phyloP scores from a whole-genome alignment of 1,139 yeast genomes.

The Blastobotrys raffinosifermentans region DNA sequence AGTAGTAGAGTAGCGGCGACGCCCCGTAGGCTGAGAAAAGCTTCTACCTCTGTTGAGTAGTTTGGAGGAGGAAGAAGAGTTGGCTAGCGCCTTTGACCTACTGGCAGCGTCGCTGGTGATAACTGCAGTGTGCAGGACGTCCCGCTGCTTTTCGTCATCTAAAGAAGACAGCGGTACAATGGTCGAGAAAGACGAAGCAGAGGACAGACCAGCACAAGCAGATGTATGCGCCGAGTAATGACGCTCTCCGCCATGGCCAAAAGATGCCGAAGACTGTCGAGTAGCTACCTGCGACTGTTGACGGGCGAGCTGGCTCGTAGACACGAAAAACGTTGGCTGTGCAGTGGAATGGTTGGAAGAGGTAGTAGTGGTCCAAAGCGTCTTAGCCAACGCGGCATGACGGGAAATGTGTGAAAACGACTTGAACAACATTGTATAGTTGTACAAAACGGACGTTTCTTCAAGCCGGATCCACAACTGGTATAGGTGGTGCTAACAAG shows the following conservation, averaged over 20 bases:
- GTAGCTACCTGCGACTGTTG: constrained; percentile 35
- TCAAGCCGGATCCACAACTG: too few species aligned
- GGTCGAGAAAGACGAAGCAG: constrained; percentile 20
- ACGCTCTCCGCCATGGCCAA: constrained; percentile 14
- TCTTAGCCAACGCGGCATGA: constrained; percentile 33
- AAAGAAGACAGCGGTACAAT: constrained; percentile 27
- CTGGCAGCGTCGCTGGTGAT: background rate
- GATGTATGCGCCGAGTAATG: constrained; percentile 18
- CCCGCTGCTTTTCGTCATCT: constrained; percentile 30
- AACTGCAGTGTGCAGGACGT: constrained; percentile 12
- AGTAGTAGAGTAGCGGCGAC: background rate
- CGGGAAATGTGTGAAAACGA: constrained; percentile 34
- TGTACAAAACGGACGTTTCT: too few species aligned
- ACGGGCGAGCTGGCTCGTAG: constrained; percentile 36
- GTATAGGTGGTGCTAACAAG: too few species aligned
- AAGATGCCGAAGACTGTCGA: constrained; percentile 16
- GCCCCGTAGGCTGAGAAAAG: background rate
- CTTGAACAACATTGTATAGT: constrained; percentile 36
- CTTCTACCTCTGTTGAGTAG: background rate
- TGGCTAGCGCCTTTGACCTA: background rate
- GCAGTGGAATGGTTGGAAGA: constrained; percentile 19
- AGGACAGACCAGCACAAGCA: constrained; percentile 14
- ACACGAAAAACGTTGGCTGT: constrained; percentile 35
- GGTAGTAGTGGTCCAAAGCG: constrained; percentile 29
- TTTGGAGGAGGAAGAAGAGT: background rate